Base-by-base conservation (phyloP, 2,329 filamentous ascomycete genomes). In the Fusarium zealandicum region DNA sequence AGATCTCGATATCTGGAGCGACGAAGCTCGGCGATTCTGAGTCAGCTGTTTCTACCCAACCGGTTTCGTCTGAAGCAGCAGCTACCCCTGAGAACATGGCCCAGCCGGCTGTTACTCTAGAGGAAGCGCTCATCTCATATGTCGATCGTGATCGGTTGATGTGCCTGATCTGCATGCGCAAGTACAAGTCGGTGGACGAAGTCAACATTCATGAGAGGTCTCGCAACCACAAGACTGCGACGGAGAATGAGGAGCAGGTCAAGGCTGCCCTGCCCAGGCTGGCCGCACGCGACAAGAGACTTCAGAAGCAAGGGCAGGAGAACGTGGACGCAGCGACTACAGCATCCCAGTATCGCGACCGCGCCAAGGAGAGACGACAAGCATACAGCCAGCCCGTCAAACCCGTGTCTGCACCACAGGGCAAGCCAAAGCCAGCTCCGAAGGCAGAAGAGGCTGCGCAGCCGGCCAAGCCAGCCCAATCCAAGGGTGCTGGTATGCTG, bases 401-500 rank as follows among this genome's bases (percentile, higher is more conserved):
- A 63, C 83, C 82, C 4, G 71, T 70, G 8, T 36, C 41, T 13
- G 54, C 53, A 70, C 64, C 70, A 33, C 75, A 79, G 48, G 65
- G 74, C 16, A 77, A 78, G 36, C 59, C 70, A 4, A 71, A 71
- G 11, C 22, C 58, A 3, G 38, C 54, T 12, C 20, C 59, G 8
- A 63, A 65, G 43, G 27, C 47, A 18, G 66, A 69, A 5, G 64
- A 64, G 12, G 43, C 37, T 3, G 53, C 62, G 6, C 54, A 54
- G 11, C 47, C 65, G 3, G 38, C 54, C 10, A 69, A 68, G 27
- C 73, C 78, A 6, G 69, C 70, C 42, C 74, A 78, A 54, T 86
- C 84, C 30, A 90, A 88, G 70, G 87, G 87, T 11, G 85, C 85
- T 0, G 83, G 84, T 3, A 79, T 90, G 67, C 76, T 91, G 32